Conservation (phyloP, 2,329 filamentous ascomycete genomes). For the Fusarium humuli region DNA sequence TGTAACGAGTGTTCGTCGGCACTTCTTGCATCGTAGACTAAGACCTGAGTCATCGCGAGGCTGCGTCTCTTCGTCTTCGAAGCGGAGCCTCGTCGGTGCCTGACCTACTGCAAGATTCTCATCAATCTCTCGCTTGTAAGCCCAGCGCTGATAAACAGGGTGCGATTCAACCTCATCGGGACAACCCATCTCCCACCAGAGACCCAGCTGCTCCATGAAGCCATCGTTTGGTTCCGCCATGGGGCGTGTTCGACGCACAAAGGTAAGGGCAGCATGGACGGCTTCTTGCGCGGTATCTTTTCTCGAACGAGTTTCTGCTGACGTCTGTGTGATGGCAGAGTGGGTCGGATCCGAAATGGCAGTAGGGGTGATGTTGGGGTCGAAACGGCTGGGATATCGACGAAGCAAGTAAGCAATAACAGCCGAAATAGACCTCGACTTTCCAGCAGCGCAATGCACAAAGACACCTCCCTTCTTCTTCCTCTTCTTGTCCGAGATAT, state of each 20-base stretch:
- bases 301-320: conserved; percentile 39
- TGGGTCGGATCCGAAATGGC: conserved; percentile 35
- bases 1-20: conserved; percentile 73
- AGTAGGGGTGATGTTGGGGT: conserved; percentile 52
- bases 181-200: conserved; percentile 90
- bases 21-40: conserved; percentile 86
- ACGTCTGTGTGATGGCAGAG: conserved; percentile 5
- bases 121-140: conserved; percentile 66
- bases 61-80: conserved; percentile 77
- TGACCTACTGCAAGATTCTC: conserved; percentile 76
- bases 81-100: conserved; percentile 85
- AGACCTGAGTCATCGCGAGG: conserved; percentile 44
- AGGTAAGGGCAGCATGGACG: conserved; percentile 70
- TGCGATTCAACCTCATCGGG: conserved; percentile 73
- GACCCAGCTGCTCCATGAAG: conserved; percentile 87
- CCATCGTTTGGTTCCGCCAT: conserved; percentile 90
- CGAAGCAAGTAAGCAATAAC: conserved; percentile 87
- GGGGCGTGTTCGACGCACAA: conserved; percentile 76
- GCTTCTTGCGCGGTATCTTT: conserved; percentile 59
- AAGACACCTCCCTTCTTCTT: conserved; percentile 59
- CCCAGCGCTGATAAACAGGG: conserved; percentile 81
- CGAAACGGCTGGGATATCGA: conserved; percentile 67
- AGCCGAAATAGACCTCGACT: conserved; percentile 89
- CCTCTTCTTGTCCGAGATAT: conserved; percentile 29
- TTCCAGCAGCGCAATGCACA: conserved; percentile 89